Conservation (phyloP, 352 stramenopile species). For the Globisporangium paddicum region DNA sequence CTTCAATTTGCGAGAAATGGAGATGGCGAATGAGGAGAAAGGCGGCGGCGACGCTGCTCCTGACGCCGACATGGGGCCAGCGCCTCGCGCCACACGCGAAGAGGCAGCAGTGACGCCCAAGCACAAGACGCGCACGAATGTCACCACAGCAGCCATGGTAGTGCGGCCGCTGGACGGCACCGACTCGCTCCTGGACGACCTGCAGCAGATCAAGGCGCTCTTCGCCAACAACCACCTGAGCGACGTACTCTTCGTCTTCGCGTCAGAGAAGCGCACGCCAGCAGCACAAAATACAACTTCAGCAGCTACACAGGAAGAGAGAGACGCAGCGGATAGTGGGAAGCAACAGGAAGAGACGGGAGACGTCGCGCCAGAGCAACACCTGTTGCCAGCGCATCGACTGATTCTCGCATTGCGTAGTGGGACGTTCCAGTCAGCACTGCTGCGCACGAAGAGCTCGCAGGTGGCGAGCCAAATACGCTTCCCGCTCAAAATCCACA, state of each 20-base stretch:
- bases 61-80: background rate
- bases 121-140: background rate
- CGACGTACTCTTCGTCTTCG: slow-evolving; percentile 78
- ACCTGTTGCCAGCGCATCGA: slow-evolving; percentile 71
- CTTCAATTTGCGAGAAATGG: background rate
- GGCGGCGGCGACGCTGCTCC: background rate
- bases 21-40: slow-evolving; percentile 1
- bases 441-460: slow-evolving; percentile 65
- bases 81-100: background rate
- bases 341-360: background rate
- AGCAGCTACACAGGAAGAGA: background rate
- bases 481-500: slow-evolving; percentile 77
- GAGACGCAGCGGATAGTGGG: background rate
- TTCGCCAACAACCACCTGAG: slow-evolving; percentile 74
- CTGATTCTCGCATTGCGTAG: slow-evolving; percentile 71
- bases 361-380: slow-evolving; percentile 16
- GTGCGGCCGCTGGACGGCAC: slow-evolving; percentile 3
- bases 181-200: slow-evolving; percentile 34
- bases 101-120: background rate
- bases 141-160: background rate
- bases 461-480: slow-evolving; percentile 60
- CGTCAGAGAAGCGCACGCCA: slow-evolving; percentile 22
- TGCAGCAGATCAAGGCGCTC: slow-evolving; percentile 49
- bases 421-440: slow-evolving; percentile 58
- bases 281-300: background rate